Evolutionary conservation across 345 rosid genomes (phyloP).

Genomic region (Murraya paniculata): DNA sequence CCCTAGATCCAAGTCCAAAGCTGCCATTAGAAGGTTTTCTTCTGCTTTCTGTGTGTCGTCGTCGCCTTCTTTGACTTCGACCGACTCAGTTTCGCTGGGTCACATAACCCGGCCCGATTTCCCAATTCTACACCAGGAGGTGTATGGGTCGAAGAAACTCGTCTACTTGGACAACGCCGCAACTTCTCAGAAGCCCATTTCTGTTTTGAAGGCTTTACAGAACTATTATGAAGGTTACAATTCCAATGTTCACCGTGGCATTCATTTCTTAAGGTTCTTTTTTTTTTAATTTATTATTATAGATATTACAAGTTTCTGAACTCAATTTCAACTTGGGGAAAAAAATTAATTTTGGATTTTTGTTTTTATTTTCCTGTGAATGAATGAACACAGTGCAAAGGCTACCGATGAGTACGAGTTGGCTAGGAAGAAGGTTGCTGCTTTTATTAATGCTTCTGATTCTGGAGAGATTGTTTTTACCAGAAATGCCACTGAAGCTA

Average conservation of each 20-base stretch:
- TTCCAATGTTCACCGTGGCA: conserved; percentile 90
- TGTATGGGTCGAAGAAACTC: conserved; percentile 74
- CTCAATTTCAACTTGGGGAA: too few relatives aligned
- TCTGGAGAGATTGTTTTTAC: conserved; percentile 81
- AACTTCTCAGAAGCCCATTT: conserved; percentile 88
- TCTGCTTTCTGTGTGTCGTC: conserved; percentile 26
- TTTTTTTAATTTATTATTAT: background rate
- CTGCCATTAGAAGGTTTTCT: conserved; percentile 14
- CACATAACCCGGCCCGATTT: conserved; percentile 77
- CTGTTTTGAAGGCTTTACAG: conserved; percentile 69
- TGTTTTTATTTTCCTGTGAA: background rate
- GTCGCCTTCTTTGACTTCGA: conserved; percentile 5
- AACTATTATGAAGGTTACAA: conserved; percentile 69
- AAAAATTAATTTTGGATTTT: background rate
- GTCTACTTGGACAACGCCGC: conserved; percentile 95
- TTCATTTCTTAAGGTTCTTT: conserved; percentile 69
- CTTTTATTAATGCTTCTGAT: conserved; percentile 74
- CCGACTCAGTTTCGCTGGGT: conserved; percentile 64
- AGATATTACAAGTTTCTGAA: too few relatives aligned
- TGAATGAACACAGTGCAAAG: conserved; percentile 52
- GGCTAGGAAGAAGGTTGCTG: conserved; percentile 86
- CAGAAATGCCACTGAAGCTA: conserved; percentile 94
- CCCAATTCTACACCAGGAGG: conserved; percentile 84
- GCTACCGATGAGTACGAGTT: conserved; percentile 90
- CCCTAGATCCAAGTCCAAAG: conserved; percentile 26